phyloP scores from a whole-genome alignment of 768 basidiomycete genomes.

The Boletus vermiculosoides region DNA sequence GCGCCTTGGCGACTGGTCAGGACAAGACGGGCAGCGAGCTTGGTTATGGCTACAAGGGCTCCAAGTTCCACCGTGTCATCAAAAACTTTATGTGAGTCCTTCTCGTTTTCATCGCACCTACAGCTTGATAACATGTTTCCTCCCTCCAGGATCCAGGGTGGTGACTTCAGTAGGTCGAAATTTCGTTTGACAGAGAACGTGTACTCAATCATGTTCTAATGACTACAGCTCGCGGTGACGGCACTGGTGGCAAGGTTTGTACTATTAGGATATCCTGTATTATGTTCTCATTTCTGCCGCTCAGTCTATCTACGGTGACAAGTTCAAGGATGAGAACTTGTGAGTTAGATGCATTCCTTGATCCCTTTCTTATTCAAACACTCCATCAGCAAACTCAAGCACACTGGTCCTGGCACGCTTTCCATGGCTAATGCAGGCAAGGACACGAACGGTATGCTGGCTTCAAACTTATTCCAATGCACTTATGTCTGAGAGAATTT shows the following conservation, averaged over 20 bases:
- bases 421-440: conserved; percentile 95
- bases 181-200: conserved; percentile 13
- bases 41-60: conserved; percentile 92
- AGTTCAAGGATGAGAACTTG: conserved; percentile 97
- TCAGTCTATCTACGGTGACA: conserved; percentile 86
- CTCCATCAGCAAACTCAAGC: conserved; percentile 80
- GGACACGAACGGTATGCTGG: conserved; percentile 82
- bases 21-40: conserved; percentile 63
- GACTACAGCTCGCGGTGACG: conserved; percentile 72
- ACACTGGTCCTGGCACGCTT: conserved; percentile 82
- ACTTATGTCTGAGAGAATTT: conserved; percentile 5
- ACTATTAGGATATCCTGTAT: neutral
- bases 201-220: conserved; percentile 12
- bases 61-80: conserved; percentile 95
- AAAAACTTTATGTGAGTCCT: conserved; percentile 80
- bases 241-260: conserved; percentile 84
- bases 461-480: neutral
- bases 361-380: neutral
- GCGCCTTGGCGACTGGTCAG: conserved; percentile 82
- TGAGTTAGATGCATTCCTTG: conserved; percentile 35
- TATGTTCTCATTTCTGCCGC: conserved; percentile 1
- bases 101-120: neutral
- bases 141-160: conserved; percentile 85
- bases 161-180: conserved; percentile 84
- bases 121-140: neutral